Base-by-base conservation (phyloP, 2,329 filamentous ascomycete genomes). In the Trichophyton schoenleinii region DNA sequence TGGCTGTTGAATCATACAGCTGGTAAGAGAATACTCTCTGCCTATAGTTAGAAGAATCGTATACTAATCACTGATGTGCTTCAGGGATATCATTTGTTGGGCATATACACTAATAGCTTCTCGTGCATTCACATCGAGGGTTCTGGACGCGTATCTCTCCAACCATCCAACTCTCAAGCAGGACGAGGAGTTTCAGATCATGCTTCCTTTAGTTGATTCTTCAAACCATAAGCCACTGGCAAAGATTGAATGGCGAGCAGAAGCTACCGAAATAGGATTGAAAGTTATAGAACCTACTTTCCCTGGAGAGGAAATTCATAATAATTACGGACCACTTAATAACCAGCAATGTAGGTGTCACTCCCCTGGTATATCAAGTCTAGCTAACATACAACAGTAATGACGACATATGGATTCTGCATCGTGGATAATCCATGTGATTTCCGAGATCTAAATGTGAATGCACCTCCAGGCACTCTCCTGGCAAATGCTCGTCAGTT, bases 321-420 rank as follows among this genome's bases (percentile, higher is more conserved):
- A 89, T 74, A 89, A 88, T 70, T 91, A 91, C 68, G 87, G 87
- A 34, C 73, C 77, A n/a, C 88, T 89, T 72, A 88, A 86, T 5
- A 91, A 90, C 67, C 86, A 85, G 62, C 86, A 89, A 73, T 74
- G 77, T 74, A 63, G 55, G 73, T 64, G 11, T 13, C 8, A 15
- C 5, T 11, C 31, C 18, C 59, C 18, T 49, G 11, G 1, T 28
- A 57, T 28, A 38, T 57, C 13, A 63, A 49, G 2, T 28, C 42
- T 11, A 36, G n/a, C 48, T 60, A 34, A 60, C 38, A 31, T 38
- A n/a, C 3, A 34, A 5, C 49, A 76, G 74, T 76, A 61, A 72
- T 78, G 68, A 71, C 77, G 66, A 76, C 75, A 60, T 78, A 78
- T 61, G 75, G 76, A 9, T 78, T 78, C 67, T 76, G 75, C 44